Evolutionary conservation across 352 stramenopile genomes (phyloP).

Genomic region (Aphanomyces cochlioides): DNA sequence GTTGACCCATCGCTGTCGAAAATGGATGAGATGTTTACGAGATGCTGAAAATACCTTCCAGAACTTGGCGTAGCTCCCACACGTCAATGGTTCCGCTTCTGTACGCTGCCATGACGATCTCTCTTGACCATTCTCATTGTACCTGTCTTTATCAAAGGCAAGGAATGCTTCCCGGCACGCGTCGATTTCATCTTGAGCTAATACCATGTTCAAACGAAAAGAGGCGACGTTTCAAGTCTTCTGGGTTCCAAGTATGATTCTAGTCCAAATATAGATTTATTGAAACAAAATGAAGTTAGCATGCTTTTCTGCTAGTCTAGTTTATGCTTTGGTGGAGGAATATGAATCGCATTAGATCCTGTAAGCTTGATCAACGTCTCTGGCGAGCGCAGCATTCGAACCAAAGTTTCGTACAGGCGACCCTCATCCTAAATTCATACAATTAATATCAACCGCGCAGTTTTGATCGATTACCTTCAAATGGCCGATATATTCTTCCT

Average conservation of each 20-base stretch:
- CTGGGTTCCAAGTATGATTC: too few species aligned
- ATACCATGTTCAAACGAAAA: slow-evolving; percentile 53
- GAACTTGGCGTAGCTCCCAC: slow-evolving; percentile 88
- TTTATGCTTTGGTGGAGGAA: slow-evolving; percentile 78
- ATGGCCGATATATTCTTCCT: slow-evolving; percentile 83
- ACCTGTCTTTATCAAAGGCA: slow-evolving; percentile 95
- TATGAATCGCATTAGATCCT: slow-evolving; percentile 80
- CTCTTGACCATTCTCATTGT: not conserved
- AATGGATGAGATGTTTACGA: not conserved
- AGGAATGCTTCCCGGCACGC: slow-evolving; percentile 95
- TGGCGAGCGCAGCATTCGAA: slow-evolving; percentile 76
- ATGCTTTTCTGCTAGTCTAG: slow-evolving; percentile 43
- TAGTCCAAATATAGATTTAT: too few species aligned
- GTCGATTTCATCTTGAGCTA: slow-evolving; percentile 96
- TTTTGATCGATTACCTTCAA: slow-evolving; percentile 41
- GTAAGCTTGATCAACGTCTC: slow-evolving; percentile 84
- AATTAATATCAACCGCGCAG: not conserved
- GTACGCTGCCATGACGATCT: not conserved
- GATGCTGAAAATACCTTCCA: slow-evolving; percentile 72
- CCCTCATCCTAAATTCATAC: slow-evolving; percentile 54
- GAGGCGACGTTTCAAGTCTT: not conserved
- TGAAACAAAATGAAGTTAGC: not conserved
- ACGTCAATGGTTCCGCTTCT: slow-evolving; percentile 95
- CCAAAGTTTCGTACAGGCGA: slow-evolving; percentile 81
- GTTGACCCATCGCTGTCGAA: slow-evolving; percentile 33